These are phyloP conservation scores for Elsinoe australis DNA, from an alignment of 2,329 filamentous ascomycete genomes.

Conservation along the genomic window DNA sequence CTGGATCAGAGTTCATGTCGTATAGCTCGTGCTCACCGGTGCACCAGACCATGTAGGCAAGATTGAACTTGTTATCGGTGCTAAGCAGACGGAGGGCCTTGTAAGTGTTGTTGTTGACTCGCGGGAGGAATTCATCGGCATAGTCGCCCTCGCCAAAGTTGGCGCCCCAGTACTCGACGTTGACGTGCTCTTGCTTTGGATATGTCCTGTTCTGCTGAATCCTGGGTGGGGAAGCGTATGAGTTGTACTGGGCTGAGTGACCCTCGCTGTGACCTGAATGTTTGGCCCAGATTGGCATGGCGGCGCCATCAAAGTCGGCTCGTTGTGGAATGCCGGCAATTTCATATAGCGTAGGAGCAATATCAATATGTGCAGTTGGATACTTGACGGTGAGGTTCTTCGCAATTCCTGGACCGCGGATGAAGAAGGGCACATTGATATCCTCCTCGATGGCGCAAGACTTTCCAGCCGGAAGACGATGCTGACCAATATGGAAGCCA, in stretches of 20 bases:
- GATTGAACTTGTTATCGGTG: slow-evolving; percentile 39
- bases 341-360: slow-evolving; percentile 53
- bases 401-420: slow-evolving; percentile 51
- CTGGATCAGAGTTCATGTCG: slow-evolving; percentile 31
- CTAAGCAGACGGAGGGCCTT: slow-evolving; percentile 28
- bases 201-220: slow-evolving; percentile 24
- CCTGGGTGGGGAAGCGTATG: too few relatives aligned
- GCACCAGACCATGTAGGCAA: slow-evolving; percentile 64
- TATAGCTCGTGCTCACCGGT: slow-evolving; percentile 61
- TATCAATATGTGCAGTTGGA: slow-evolving; percentile 56
- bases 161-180: slow-evolving; percentile 37
- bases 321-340: slow-evolving; percentile 34
- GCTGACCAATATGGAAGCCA: slow-evolving; percentile 54
- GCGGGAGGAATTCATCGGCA: slow-evolving; percentile 22
- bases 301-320: slow-evolving; percentile 50
- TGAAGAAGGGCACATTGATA: slow-evolving; percentile 52
- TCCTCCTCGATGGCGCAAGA: slow-evolving; percentile 53
- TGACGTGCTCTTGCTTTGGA: slow-evolving; percentile 40
- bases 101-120: slow-evolving; percentile 26
- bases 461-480: slow-evolving; percentile 52
- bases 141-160: slow-evolving; percentile 29
- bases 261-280: neutral
- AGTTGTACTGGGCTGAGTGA: too few relatives aligned
- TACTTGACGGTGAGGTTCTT: slow-evolving; percentile 36
- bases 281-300: slow-evolving; percentile 37